These are phyloP conservation scores for Candida khao-thaluensis DNA, from an alignment of 805 yeast genomes.

Conservation along the genomic window DNA sequence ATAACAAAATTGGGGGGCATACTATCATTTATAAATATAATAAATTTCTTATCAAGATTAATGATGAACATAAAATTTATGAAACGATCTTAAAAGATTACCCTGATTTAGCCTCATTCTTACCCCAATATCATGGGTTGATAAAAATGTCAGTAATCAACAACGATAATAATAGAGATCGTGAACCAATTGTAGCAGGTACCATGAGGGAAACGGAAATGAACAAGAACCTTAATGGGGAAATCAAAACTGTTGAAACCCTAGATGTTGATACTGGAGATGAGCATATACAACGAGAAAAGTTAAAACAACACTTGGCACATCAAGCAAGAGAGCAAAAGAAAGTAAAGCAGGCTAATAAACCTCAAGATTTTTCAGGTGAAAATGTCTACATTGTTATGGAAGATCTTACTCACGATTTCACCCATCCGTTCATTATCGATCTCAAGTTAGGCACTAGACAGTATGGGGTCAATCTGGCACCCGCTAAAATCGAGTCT, in stretches of 20 bases:
- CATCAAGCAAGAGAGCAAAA: neutral
- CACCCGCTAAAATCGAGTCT: slow-evolving; percentile 63
- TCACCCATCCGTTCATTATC: slow-evolving; percentile 83
- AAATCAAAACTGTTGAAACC: neutral
- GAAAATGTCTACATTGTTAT: slow-evolving; percentile 70
- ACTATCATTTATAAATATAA: slow-evolving; percentile 94
- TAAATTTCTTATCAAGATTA: slow-evolving; percentile 90
- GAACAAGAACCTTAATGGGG: neutral
- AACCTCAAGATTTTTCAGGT: slow-evolving; percentile 4
- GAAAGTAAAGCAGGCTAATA: slow-evolving; percentile 1
- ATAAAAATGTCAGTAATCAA: slow-evolving; percentile 7
- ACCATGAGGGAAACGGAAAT: neutral
- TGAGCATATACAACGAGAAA: neutral
- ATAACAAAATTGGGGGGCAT: slow-evolving; percentile 88
- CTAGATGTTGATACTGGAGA: neutral
- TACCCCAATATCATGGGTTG: slow-evolving; percentile 69
- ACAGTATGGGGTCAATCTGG: slow-evolving; percentile 96
- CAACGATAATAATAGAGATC: neutral
- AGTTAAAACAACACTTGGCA: neutral
- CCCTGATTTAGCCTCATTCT: slow-evolving; percentile 71
- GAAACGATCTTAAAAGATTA: slow-evolving; percentile 76
- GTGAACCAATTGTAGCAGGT: too few relatives aligned
- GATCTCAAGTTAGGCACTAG: slow-evolving; percentile 98
- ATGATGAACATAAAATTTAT: slow-evolving; percentile 88
- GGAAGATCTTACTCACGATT: slow-evolving; percentile 85